Evolutionary conservation across 139 green algal species (phyloP), one percentile per base, ranked within the genome.

Genomic region (Chlamydomonas incerta): DNA sequence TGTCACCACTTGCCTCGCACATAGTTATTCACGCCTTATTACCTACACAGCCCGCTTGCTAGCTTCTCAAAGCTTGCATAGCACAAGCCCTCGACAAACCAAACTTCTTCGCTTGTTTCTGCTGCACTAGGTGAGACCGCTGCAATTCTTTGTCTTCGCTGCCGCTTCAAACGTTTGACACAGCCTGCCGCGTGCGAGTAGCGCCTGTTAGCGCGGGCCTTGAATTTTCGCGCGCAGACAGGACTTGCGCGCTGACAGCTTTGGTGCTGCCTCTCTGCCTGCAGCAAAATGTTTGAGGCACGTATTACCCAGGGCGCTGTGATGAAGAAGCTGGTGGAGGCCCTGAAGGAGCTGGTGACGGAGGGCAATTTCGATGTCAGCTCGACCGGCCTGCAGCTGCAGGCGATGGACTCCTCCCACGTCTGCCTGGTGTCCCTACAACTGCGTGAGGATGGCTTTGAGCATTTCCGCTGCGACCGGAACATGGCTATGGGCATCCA

Each of bases 291-390:
- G 95, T 97, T 98, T 92, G 94, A 98, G 88, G 95, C 95, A 55
- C 87, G 93, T 14, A 74, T 97, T 9, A 31, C 87, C 31, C 95
- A 98, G 87, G 95, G 92, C 50, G 87, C 69, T 41, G 85, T 97
- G 87, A 84, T 97, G 50, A 97, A 97, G 90, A 98, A 98, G 89
- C 90, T 99, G 18, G 91, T 99, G 29, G 98, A 99, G 74, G 95
- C 96, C 14, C 91, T 99, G 73, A 99, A 99, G 88, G 98, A 99
- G 60, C 91, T 99, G 17, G 96, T 99, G 23, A 96, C 94, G 18
- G 96, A 99, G 87, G 96, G 96, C 70, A 99, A 99, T 92, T 99
- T 99, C 75, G 98, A 99, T 84, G 98, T 96, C 91, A 95, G 88
- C 75, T 76, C 79, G 73, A 93, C 88, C 26, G 97, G 97, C 31